These are phyloP conservation scores for Pelargonium australe DNA, from an alignment of 441 rosid genomes.

Conservation along the genomic window DNA sequence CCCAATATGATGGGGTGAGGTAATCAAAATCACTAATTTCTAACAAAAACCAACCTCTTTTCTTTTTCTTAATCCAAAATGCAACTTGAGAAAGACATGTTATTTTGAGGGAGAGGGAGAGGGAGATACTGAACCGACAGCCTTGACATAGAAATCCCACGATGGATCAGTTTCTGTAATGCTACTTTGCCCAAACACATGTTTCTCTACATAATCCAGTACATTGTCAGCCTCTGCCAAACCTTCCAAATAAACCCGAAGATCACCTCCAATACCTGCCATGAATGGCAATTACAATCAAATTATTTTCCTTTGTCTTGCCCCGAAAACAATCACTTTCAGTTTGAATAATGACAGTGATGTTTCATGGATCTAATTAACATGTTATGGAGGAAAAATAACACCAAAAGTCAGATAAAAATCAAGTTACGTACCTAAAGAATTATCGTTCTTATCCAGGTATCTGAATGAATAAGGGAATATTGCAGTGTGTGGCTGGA, in stretches of 20 bases:
- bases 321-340: no score
- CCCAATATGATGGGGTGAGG: background rate
- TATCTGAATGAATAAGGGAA: slow-evolving; percentile 64
- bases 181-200: slow-evolving; percentile 67
- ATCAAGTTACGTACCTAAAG: slow-evolving; percentile 53
- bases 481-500: slow-evolving; percentile 63
- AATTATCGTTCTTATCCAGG: slow-evolving; percentile 38
- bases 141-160: slow-evolving; percentile 58
- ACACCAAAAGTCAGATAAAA: background rate
- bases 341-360: no score
- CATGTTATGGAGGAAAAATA: no score
- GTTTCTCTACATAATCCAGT: slow-evolving; percentile 47
- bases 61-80: no score
- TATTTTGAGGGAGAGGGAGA: no score
- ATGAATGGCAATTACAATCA: slow-evolving; percentile 10
- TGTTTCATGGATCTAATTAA: no score
- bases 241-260: slow-evolving; percentile 57
- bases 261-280: slow-evolving; percentile 59
- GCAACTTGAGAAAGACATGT: no score
- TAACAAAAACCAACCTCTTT: no score
- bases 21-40: no score
- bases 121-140: slow-evolving; percentile 24
- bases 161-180: slow-evolving; percentile 41
- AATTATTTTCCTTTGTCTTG: background rate
- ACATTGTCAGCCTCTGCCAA: slow-evolving; percentile 48